Percentiles rank a stretch among this genome's conserved stretches.
Conservation (phyloP, 23 red algal species). For the Rhodosorus marinus region DNA sequence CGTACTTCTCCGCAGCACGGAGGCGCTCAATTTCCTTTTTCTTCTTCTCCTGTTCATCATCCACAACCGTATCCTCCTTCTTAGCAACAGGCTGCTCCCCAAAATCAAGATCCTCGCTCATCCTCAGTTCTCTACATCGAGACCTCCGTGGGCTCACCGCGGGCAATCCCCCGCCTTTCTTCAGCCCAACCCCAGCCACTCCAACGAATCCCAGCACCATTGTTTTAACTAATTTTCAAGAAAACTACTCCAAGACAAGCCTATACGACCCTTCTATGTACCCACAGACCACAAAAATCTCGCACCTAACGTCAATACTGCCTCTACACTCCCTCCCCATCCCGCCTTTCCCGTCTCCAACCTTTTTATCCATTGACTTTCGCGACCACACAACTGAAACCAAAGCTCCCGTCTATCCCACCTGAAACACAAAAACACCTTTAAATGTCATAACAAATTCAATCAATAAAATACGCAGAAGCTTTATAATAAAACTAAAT, state of each 20-base stretch:
- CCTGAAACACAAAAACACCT: too few relatives aligned
- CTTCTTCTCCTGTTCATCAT: constrained; percentile 13
- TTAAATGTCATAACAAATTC: too few relatives aligned
- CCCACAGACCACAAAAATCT: background rate
- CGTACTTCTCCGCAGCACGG: constrained; percentile 45
- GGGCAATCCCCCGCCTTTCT: background rate
- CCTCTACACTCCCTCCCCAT: background rate
- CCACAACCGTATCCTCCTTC: background rate
- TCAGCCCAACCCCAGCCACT: background rate
- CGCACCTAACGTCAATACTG: background rate
- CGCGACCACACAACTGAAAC: too few relatives aligned
- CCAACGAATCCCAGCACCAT: background rate
- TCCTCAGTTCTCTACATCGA: background rate
- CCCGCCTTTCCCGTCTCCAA: background rate
- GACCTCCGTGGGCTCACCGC: background rate
- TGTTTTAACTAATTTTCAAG: too few relatives aligned
- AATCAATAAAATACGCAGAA: too few relatives aligned
- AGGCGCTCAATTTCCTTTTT: constrained; percentile 69
- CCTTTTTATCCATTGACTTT: too few relatives aligned
- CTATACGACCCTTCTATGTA: background rate
- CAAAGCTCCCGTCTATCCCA: too few relatives aligned
- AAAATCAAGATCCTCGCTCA: background rate
- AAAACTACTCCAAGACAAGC: too few relatives aligned
- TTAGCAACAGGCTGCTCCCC: background rate
- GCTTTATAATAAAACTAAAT: too few relatives aligned